Percentiles rank a stretch among this genome's conserved stretches.
Conservation (phyloP, 768 basidiomycete species). For the Lyophyllum atratum region DNA sequence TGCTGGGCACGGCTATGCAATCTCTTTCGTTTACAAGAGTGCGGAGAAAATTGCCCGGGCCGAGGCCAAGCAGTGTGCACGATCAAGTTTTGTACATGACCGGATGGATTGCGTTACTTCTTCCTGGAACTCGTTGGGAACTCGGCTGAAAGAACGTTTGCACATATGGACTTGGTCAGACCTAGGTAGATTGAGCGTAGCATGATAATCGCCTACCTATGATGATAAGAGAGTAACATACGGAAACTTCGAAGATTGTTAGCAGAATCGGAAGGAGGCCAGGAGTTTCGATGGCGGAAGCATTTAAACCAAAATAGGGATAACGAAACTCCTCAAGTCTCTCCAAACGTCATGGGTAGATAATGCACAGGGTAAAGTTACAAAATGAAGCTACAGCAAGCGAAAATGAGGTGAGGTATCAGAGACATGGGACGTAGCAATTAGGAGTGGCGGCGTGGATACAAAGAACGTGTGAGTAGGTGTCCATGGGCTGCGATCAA, state of each 20-base stretch:
- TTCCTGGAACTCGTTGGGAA: too few species aligned
- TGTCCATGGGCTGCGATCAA: neutral
- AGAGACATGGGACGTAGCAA: conserved; percentile 12
- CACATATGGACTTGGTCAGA: neutral
- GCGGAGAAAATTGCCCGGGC: too few species aligned
- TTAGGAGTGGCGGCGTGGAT: neutral
- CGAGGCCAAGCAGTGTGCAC: too few species aligned
- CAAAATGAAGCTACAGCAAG: conserved; percentile 7
- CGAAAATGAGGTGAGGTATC: neutral
- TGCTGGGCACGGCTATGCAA: neutral
- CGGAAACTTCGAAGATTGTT: too few species aligned
- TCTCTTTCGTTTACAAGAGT: too few species aligned
- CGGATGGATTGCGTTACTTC: too few species aligned
- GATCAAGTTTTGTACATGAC: too few species aligned
- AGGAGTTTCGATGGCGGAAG: neutral
- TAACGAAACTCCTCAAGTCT: too few species aligned
- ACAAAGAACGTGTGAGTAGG: conserved; percentile 9
- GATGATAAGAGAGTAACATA: too few species aligned
- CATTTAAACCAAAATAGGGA: too few species aligned
- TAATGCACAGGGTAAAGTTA: conserved; percentile 4
- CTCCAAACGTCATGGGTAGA: neutral
- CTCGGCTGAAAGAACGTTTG: neutral
- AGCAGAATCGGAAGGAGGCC: too few species aligned
- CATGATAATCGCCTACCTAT: neutral
- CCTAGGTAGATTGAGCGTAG: neutral